These are phyloP conservation scores for Monilinia aucupariae DNA, from an alignment of 2,329 filamentous ascomycete genomes.

Conservation along the genomic window DNA sequence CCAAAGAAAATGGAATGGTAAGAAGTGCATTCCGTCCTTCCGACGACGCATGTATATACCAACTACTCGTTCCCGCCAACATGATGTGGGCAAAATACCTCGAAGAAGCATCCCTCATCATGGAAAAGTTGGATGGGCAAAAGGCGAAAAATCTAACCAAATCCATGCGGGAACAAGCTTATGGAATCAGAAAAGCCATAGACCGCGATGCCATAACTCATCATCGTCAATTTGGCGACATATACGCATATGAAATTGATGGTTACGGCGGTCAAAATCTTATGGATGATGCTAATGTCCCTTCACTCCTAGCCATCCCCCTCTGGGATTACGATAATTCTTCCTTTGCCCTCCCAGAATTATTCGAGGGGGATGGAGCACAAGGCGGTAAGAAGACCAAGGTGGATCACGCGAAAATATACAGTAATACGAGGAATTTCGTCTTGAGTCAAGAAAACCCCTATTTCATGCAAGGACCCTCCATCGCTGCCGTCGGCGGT, in stretches of 20 bases:
- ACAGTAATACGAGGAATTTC: constrained; percentile 74
- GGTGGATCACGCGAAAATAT: constrained; percentile 52
- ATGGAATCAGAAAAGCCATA: constrained; percentile 61
- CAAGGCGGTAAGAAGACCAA: not conserved
- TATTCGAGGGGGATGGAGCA: constrained; percentile 18
- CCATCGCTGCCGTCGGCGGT: constrained; percentile 65
- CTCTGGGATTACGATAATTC: constrained; percentile 50
- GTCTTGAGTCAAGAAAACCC: constrained; percentile 73
- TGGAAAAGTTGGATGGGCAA: constrained; percentile 44
- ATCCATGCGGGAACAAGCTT: constrained; percentile 52
- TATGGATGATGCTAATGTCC: constrained; percentile 71
- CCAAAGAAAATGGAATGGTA: constrained; percentile 71
- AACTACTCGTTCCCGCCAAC: constrained; percentile 83
- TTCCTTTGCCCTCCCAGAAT: constrained; percentile 24
- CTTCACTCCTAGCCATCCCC: constrained; percentile 59
- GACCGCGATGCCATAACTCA: constrained; percentile 64
- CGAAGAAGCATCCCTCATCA: constrained; percentile 46
- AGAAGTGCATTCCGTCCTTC: constrained; percentile 85
- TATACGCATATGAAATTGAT: constrained; percentile 75
- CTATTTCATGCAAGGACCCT: constrained; percentile 53
- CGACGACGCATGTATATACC: constrained; percentile 76
- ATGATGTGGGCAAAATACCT: constrained; percentile 72
- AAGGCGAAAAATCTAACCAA: constrained; percentile 44
- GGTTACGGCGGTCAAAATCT: constrained; percentile 53
- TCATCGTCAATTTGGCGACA: constrained; percentile 57